Conservation (phyloP, 345 rosid species). For the Euphorbia lathyris region DNA sequence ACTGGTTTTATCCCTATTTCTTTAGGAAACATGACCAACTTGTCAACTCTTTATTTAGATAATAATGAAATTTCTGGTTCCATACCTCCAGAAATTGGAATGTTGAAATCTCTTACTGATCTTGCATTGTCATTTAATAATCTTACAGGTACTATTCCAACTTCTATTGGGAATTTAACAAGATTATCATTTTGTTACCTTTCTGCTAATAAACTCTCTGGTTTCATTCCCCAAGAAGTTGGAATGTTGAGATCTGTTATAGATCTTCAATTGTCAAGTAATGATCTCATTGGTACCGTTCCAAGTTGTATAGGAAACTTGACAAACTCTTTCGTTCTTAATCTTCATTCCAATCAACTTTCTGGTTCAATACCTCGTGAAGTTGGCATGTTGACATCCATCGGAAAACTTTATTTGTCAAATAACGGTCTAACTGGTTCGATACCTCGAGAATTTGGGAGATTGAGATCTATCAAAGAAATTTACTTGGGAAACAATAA, state of each 20-base stretch:
- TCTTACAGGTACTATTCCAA: neutral
- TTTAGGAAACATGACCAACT: neutral
- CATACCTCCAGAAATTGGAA: neutral
- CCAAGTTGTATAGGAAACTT: slow-evolving; percentile 31
- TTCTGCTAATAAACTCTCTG: neutral
- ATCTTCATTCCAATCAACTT: neutral
- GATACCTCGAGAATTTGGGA: slow-evolving; percentile 1
- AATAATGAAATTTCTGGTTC: neutral
- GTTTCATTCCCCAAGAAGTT: neutral
- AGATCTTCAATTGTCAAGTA: neutral
- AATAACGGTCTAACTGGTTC: slow-evolving; percentile 26
- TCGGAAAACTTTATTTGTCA: neutral
- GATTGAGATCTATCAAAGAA: too few relatives aligned
- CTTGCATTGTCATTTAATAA: neutral
- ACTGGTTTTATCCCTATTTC: neutral
- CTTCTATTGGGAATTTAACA: neutral
- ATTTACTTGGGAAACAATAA: slow-evolving; percentile 12
- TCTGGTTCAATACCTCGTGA: neutral
- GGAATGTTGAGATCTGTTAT: neutral
- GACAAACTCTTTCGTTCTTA: neutral
- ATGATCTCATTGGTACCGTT: slow-evolving; percentile 23
- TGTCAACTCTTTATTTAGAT: neutral
- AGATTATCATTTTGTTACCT: neutral
- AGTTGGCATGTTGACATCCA: neutral
- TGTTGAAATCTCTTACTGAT: too few relatives aligned